phyloP scores from a whole-genome alignment of 169 alveolate genomes.

The Cyclospora cayetanensis region DNA sequence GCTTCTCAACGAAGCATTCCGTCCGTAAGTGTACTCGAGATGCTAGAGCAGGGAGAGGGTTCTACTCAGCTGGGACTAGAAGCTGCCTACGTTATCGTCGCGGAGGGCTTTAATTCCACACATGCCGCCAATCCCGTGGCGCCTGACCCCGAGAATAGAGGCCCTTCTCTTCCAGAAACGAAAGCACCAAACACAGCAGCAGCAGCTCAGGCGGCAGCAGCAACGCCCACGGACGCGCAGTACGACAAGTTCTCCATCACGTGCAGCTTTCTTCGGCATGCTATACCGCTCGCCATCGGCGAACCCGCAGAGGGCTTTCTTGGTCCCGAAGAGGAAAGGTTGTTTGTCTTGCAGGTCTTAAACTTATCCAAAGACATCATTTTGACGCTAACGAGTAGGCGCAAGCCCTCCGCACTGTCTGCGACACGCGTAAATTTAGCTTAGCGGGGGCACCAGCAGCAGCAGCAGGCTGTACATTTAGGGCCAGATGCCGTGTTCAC shows the following conservation, averaged over 20 bases:
- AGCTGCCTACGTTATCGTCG: slow-evolving; percentile 20
- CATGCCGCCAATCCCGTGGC: not conserved
- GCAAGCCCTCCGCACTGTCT: too few species aligned
- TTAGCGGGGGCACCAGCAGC: too few species aligned
- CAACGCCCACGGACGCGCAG: not conserved
- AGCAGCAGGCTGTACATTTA: too few species aligned
- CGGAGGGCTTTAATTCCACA: not conserved
- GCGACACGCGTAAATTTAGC: too few species aligned
- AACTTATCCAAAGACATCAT: not conserved
- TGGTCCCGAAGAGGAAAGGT: not conserved
- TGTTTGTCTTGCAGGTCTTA: not conserved
- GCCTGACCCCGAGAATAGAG: not conserved
- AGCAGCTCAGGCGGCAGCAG: slow-evolving; percentile 21
- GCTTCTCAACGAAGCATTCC: not conserved
- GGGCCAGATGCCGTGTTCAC: too few species aligned
- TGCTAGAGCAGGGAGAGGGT: not conserved
- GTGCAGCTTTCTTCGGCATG: not conserved
- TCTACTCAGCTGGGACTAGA: not conserved
- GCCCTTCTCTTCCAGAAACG: not conserved
- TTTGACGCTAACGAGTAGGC: not conserved
- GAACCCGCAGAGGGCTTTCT: not conserved
- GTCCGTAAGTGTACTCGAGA: not conserved
- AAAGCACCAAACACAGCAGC: not conserved
- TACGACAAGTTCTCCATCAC: not conserved
- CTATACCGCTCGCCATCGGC: not conserved